A percentile compares a stretch with the other conserved stretches of the same genome.
Evolutionary conservation across 192 early-diverging fungal genomes (phyloP).

Genomic region (Cetraspora pellucida): DNA sequence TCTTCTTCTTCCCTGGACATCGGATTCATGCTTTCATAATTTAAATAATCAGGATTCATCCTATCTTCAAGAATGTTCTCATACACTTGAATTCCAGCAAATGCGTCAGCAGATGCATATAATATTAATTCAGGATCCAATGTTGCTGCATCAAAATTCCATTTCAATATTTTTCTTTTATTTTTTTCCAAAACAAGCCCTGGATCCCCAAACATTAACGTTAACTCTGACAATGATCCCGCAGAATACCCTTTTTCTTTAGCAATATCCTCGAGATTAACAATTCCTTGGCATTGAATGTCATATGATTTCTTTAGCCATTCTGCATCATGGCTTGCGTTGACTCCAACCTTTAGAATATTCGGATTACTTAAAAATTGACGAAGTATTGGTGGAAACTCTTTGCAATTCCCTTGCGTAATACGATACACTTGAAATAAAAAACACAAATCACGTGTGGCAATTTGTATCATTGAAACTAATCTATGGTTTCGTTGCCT

Average conservation of each 20-base stretch:
- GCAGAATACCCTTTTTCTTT: conserved; percentile 25
- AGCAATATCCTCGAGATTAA: conserved; percentile 42
- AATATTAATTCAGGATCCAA: conserved; percentile 35
- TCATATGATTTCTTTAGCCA: conserved; percentile 33
- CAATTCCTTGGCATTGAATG: conserved; percentile 35
- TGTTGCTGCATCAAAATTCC: conserved; percentile 40
- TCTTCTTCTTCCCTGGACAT: conserved; percentile 35
- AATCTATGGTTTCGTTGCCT: conserved; percentile 4
- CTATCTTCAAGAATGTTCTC: conserved; percentile 37
- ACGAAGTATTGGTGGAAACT: conserved; percentile 42
- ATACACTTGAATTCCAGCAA: conserved; percentile 44
- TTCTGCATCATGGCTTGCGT: conserved; percentile 34
- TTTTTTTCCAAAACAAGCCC: conserved; percentile 40
- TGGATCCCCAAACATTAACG: conserved; percentile 42
- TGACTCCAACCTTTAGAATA: conserved; percentile 42
- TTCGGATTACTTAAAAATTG: conserved; percentile 38
- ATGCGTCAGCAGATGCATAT: conserved; percentile 48
- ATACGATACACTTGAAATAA: conserved; percentile 48
- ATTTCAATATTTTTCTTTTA: conserved; percentile 39
- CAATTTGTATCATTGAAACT: conserved; percentile 47
- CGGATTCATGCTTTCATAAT: conserved; percentile 26
- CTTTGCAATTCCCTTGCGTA: neutral
- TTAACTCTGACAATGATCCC: conserved; percentile 39
- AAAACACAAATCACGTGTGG: conserved; percentile 45
- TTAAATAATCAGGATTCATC: conserved; percentile 21